Conservation (phyloP, 179 eudicot species). For the Silene coronaria region DNA sequence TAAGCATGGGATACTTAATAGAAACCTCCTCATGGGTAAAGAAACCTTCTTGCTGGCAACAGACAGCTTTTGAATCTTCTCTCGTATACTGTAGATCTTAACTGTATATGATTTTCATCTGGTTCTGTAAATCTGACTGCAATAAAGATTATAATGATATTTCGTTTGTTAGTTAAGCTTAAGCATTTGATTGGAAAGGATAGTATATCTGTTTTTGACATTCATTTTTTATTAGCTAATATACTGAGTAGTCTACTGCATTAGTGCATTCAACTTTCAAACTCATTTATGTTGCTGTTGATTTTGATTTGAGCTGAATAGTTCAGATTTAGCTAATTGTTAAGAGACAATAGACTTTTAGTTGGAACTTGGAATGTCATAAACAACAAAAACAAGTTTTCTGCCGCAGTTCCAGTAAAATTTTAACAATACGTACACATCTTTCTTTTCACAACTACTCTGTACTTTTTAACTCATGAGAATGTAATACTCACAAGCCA, state of each 20-base stretch:
- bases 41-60: not conserved
- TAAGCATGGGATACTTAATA: not conserved
- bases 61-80: not conserved
- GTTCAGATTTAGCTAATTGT: not conserved
- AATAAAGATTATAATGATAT: not conserved
- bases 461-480: not conserved
- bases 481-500: not conserved
- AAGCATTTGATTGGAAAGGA: not conserved
- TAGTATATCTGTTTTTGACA: too few species aligned
- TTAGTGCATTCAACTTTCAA: not conserved
- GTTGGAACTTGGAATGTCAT: not conserved
- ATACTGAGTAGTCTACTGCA: not conserved
- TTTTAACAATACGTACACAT: too few species aligned
- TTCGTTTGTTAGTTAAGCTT: not conserved
- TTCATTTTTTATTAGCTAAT: too few species aligned
- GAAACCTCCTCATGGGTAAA: not conserved
- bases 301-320: too few species aligned
- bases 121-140: not conserved
- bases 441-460: too few species aligned
- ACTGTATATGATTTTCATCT: not conserved
- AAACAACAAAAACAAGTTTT: too few species aligned
- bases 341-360: not conserved
- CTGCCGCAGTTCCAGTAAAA: too few species aligned
- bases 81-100: not conserved
- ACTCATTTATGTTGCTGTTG: not conserved